A percentile compares a stretch with the other conserved stretches of the same genome.
These are phyloP conservation scores for Ophiostoma populinum DNA, from an alignment of 2,329 filamentous ascomycete genomes.

Conservation along the genomic window DNA sequence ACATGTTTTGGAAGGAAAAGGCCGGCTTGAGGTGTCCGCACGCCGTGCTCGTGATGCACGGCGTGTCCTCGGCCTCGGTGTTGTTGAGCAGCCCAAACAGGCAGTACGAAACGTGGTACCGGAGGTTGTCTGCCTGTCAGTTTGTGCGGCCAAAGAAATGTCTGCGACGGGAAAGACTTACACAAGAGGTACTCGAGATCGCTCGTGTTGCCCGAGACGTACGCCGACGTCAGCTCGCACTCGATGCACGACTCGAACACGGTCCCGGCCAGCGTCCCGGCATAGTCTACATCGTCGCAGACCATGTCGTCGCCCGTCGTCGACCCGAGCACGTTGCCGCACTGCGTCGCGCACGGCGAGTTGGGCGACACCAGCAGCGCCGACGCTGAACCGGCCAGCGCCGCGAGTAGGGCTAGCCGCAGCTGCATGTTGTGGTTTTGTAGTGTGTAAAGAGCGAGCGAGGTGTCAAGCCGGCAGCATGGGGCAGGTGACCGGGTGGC, in stretches of 20 bases:
- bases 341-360: conserved; percentile 32
- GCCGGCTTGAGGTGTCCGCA: conserved; percentile 18
- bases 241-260: conserved; percentile 30
- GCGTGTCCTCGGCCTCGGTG: conserved; percentile 13
- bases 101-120: conserved; percentile 30
- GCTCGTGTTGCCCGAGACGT: conserved; percentile 21
- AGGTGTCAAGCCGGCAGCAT: too few relatives aligned
- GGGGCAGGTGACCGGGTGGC: too few relatives aligned
- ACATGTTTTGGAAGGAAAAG: conserved; percentile 32
- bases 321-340: conserved; percentile 33
- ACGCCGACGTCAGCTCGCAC: conserved; percentile 29
- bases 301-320: conserved; percentile 33
- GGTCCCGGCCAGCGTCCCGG: conserved; percentile 20
- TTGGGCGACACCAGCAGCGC: conserved; percentile 26
- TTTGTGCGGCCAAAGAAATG: too few relatives aligned
- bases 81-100: conserved; percentile 27
- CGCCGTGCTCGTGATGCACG: conserved; percentile 24
- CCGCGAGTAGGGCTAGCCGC: conserved; percentile 10
- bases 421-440: conserved; percentile 6
- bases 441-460: background rate
- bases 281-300: conserved; percentile 26
- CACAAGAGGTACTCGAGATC: conserved; percentile 29
- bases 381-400: conserved; percentile 10
- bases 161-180: too few relatives aligned
- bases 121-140: conserved; percentile 23